Evolutionary conservation across 2,329 filamentous ascomycete genomes (phyloP).

Genomic region (Cadophora malorum): DNA sequence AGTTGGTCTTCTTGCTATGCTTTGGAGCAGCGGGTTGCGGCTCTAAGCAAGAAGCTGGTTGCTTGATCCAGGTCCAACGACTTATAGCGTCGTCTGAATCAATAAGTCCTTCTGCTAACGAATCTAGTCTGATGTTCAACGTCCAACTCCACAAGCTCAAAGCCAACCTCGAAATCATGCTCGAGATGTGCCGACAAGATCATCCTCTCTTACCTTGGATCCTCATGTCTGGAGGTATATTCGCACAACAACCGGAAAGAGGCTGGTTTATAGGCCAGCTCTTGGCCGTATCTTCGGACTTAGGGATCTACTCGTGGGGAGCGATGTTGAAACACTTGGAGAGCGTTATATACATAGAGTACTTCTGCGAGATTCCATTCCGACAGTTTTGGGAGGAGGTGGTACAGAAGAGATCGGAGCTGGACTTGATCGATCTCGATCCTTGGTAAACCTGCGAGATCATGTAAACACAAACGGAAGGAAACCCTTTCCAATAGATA

Average conservation of each 20-base stretch:
- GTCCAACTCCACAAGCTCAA: conserved; percentile 24
- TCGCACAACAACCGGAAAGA: conserved; percentile 9
- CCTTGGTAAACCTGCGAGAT: not conserved
- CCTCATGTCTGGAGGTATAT: conserved; percentile 11
- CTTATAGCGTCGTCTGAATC: not conserved
- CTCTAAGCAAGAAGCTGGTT: too few species aligned
- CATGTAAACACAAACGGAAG: not conserved
- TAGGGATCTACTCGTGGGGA: conserved; percentile 16
- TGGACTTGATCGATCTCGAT: conserved; percentile 18
- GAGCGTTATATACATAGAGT: conserved; percentile 21
- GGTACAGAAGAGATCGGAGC: conserved; percentile 9
- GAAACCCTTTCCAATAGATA: not conserved
- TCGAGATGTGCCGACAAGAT: not conserved
- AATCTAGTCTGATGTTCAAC: conserved; percentile 18
- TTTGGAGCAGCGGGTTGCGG: not conserved
- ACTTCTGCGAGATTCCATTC: conserved; percentile 21
- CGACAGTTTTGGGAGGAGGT: conserved; percentile 18
- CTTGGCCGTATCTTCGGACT: not conserved
- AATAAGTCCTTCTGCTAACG: not conserved
- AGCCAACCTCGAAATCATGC: conserved; percentile 10
- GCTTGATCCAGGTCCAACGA: too few species aligned
- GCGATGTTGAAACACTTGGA: conserved; percentile 11
- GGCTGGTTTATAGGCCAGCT: conserved; percentile 24
- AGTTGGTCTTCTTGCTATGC: not conserved
- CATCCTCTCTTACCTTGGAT: conserved; percentile 19